Evolutionary conservation across 768 basidiomycete genomes (phyloP).

Genomic region (Megacollybia marginata): DNA sequence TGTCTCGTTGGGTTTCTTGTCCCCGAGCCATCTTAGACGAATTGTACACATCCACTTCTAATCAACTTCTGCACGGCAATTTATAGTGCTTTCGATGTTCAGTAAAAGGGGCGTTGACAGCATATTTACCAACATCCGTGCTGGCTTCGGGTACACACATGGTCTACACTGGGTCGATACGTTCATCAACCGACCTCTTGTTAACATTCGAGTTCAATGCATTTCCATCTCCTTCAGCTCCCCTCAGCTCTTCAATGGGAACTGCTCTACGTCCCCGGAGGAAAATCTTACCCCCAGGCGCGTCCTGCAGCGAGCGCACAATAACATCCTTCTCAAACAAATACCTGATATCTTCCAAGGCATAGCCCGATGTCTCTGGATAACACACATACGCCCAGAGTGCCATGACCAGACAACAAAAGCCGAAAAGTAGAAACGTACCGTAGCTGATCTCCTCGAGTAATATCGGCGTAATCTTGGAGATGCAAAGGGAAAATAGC

Average conservation of each 20-base stretch:
- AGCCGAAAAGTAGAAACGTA: slow-evolving; percentile 35
- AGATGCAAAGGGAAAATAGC: slow-evolving; percentile 39
- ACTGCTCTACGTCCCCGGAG: slow-evolving; percentile 15
- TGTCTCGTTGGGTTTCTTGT: slow-evolving; percentile 43
- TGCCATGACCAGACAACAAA: slow-evolving; percentile 33
- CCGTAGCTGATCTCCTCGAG: slow-evolving; percentile 23
- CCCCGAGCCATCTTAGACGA: neutral
- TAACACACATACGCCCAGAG: slow-evolving; percentile 36
- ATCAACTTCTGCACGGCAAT: too few relatives aligned
- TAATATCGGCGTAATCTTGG: slow-evolving; percentile 18
- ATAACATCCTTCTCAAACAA: slow-evolving; percentile 34
- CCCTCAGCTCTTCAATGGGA: slow-evolving; percentile 9
- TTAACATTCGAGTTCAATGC: too few relatives aligned
- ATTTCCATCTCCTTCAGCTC: neutral
- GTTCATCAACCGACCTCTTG: too few relatives aligned
- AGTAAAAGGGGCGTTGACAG: too few relatives aligned
- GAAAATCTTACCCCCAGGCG: slow-evolving; percentile 31
- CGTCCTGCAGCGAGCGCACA: slow-evolving; percentile 29
- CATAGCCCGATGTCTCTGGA: slow-evolving; percentile 40
- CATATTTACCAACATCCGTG: too few relatives aligned
- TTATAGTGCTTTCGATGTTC: too few relatives aligned
- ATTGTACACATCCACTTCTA: neutral
- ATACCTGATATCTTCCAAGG: slow-evolving; percentile 38
- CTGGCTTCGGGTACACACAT: too few relatives aligned
- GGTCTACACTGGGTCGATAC: too few relatives aligned